A percentile compares a stretch with the other conserved stretches of the same genome.
Conservation (phyloP, 2,329 filamentous ascomycete species). For the Lasiodiplodia sp. region DNA sequence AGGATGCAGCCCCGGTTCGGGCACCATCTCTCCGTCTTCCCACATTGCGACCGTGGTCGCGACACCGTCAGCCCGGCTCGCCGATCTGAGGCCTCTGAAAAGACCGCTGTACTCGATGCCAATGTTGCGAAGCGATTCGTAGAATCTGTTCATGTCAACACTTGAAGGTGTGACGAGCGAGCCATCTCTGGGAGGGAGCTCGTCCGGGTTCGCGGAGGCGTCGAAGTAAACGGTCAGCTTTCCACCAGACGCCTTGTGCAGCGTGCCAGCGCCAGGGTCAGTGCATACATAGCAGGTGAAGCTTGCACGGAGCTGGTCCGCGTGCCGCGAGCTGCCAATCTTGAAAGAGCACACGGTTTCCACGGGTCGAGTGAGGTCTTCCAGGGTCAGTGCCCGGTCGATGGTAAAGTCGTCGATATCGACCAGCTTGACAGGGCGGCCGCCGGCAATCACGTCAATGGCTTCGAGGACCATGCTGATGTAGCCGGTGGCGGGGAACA, state of each 20-base stretch:
- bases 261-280: neutral
- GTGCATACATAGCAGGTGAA: neutral
- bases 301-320: neutral
- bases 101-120: conserved; percentile 36
- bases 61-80: conserved; percentile 30
- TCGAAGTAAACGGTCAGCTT: neutral
- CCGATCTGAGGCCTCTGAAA: conserved; percentile 18
- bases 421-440: conserved; percentile 34
- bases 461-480: conserved; percentile 48
- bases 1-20: conserved; percentile 35
- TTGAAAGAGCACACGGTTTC: neutral
- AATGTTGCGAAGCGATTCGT: conserved; percentile 33
- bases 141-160: conserved; percentile 32
- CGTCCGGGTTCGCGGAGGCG: neutral
- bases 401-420: conserved; percentile 29
- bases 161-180: neutral
- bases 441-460: neutral
- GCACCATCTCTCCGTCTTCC: neutral
- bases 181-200: neutral
- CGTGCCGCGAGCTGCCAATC: neutral
- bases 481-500: conserved; percentile 57
- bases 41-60: conserved; percentile 15
- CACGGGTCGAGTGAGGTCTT: neutral
- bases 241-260: neutral
- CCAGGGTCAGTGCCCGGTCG: conserved; percentile 1